Percentiles rank a stretch among this genome's conserved stretches.
Conservation (phyloP, 371 early-diverging fungal species). For the Coemansia sp. region DNA sequence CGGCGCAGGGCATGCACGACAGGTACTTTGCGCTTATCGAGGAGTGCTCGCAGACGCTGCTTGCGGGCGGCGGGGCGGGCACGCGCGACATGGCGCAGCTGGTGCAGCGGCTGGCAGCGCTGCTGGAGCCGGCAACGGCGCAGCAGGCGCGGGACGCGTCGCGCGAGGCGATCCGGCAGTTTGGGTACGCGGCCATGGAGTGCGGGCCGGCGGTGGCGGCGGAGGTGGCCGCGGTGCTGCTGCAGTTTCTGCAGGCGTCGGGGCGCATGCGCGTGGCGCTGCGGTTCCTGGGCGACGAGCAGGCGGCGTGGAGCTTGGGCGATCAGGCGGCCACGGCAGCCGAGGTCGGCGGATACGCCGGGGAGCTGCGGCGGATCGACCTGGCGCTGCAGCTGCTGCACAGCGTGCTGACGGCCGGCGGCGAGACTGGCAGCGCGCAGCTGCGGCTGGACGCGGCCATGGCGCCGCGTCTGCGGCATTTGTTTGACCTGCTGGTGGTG, state of each 20-base stretch:
- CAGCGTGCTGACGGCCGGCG: conserved; percentile 27
- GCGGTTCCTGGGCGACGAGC: conserved; percentile 34
- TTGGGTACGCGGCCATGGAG: conserved; percentile 37
- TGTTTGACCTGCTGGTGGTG: conserved; percentile 39
- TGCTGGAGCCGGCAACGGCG: conserved; percentile 3
- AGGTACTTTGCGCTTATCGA: conserved; percentile 20
- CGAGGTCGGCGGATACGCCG: neutral
- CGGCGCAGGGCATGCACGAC: conserved; percentile 8
- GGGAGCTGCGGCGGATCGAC: conserved; percentile 31
- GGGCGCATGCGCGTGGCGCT: conserved; percentile 22
- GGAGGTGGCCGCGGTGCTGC: conserved; percentile 10
- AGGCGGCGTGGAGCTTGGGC: conserved; percentile 11
- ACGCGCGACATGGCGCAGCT: conserved; percentile 11
- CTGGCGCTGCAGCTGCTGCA: conserved; percentile 23
- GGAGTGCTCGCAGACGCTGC: conserved; percentile 20
- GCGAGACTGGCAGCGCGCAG: neutral
- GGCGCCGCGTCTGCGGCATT: conserved; percentile 19
- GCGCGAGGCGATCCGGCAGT: conserved; percentile 19
- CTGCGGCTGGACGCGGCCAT: conserved; percentile 21
- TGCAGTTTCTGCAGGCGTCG: conserved; percentile 28
- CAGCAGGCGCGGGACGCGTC: conserved; percentile 9
- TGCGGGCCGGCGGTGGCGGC: conserved; percentile 9
- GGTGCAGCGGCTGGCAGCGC: conserved; percentile 13
- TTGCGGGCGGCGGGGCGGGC: neutral
- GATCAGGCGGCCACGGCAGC: conserved; percentile 2